phyloP scores from a whole-genome alignment of 306 rosid genomes.

The Casuarina cunninghamiana region DNA sequence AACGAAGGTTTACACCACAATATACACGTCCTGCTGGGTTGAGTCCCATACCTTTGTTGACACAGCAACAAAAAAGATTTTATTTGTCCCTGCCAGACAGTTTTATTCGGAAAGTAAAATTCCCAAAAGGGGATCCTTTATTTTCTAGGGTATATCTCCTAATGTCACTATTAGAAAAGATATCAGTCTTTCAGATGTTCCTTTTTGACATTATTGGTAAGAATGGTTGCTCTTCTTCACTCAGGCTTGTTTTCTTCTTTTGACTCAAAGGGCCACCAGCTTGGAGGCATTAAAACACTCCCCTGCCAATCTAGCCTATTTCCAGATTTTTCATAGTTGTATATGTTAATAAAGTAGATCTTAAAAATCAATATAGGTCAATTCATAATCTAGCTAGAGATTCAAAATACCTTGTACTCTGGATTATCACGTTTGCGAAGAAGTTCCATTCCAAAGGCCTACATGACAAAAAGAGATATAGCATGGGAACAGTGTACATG shows the following conservation, averaged over 20 bases:
- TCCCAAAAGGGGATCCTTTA: not conserved
- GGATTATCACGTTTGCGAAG: constrained; percentile 81
- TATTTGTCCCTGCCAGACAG: not conserved
- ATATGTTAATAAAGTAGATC: not conserved
- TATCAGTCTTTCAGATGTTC: not conserved
- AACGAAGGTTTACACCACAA: not conserved
- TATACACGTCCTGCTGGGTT: not conserved
- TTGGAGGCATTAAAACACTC: constrained; percentile 7
- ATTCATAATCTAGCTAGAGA: constrained; percentile 11
- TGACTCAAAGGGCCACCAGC: constrained; percentile 15
- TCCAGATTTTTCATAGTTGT: constrained; percentile 3
- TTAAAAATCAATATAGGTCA: not conserved
- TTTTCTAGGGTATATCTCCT: not conserved
- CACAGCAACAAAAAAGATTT: not conserved
- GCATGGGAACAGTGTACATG: constrained; percentile 17
- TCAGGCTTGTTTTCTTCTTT: constrained; percentile 17
- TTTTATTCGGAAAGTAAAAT: not conserved
- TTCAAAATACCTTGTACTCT: constrained; percentile 71
- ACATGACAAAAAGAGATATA: constrained; percentile 7
- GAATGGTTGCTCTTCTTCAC: not conserved
- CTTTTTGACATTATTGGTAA: not conserved
- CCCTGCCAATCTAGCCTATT: constrained; percentile 11
- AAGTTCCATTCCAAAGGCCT: constrained; percentile 96
- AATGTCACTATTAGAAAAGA: not conserved
- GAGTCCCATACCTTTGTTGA: not conserved